These are phyloP conservation scores for Lignosus rhinocerotis DNA, from an alignment of 1,284 basidiomycete species.

Conservation along the genomic window DNA sequence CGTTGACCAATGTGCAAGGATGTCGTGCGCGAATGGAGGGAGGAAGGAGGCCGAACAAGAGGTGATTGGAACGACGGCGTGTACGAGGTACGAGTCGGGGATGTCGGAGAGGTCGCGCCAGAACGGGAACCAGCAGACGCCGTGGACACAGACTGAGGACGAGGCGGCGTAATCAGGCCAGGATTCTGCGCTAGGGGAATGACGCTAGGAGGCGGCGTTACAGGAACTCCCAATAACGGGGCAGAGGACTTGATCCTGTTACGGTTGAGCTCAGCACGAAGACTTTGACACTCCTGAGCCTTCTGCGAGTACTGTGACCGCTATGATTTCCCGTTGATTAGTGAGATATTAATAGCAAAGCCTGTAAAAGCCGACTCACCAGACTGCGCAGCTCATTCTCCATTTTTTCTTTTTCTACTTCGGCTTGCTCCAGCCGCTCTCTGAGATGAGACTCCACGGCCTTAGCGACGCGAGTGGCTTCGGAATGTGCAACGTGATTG, in stretches of 20 bases:
- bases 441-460: constrained; percentile 58
- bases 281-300: constrained; percentile 65
- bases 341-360: constrained; percentile 18
- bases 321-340: constrained; percentile 37
- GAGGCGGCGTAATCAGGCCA: constrained; percentile 28
- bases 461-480: constrained; percentile 66
- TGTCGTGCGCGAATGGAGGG: constrained; percentile 28
- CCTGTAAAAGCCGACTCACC: constrained; percentile 44
- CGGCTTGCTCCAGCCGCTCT: constrained; percentile 62
- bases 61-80: constrained; percentile 29
- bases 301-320: constrained; percentile 63
- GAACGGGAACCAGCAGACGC: constrained; percentile 28
- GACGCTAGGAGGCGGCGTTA: constrained; percentile 26
- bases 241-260: constrained; percentile 28
- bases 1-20: constrained; percentile 26
- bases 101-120: constrained; percentile 35
- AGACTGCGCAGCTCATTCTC: constrained; percentile 67
- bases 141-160: constrained; percentile 29
- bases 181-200: constrained; percentile 17
- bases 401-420: constrained; percentile 55
- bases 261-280: constrained; percentile 64
- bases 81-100: constrained; percentile 28
- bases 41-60: constrained; percentile 29
- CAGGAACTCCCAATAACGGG: constrained; percentile 24
- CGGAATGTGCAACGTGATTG: constrained; percentile 76